Evolutionary conservation across 176 grass and related monocot genomes (phyloP), one percentile per base, ranked within the genome.

Genomic region (Oryza meyeriana): DNA sequence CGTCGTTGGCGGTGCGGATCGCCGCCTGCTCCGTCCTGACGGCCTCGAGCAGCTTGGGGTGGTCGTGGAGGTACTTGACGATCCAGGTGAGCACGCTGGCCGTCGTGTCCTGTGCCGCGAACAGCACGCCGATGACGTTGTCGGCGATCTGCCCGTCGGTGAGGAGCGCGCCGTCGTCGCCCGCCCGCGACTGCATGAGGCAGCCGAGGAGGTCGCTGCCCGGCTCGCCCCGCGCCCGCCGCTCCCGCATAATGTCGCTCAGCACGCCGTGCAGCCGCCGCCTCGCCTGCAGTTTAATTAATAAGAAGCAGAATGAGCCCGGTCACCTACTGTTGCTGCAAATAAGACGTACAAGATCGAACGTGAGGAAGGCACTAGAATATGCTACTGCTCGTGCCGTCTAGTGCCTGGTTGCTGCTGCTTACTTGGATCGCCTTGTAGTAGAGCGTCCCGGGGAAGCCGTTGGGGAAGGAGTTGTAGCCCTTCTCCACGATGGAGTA

Each of bases 61-160:
- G 36, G 88, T 92, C 93, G 74, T 90, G 89, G 82, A 99, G 89
- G 87, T 94, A 96, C 85, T 99, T 99, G 33, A 94, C 38, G 67
- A 92, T 92, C 97, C 97, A 99, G 20, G 97, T 99, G 71, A 99
- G 93, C 82, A 76, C 87, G 86, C 97, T 99, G 40, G 97, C 93
- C 29, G 97, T 99, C 39, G 97, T 99, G 90, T 99, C 97, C 81
- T 96, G 97, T 58, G 97, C 97, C 16, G 97, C 97, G 79, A 99
- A 99, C 28, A 99, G 85, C 22, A 99, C 91, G 52, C 97, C 97
- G 58, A 99, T 96, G 29, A 96, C 64, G 91, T 99, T 99, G 84
- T 99, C 97, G 24, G 91, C 85, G 64, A 99, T 36, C 79, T 99
- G 91, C 78, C 94, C 91, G 66, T 96, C 93, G 48, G 39, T 85